phyloP scores from a whole-genome alignment of 2,329 filamentous ascomycete genomes.

The Cadophora gregata region DNA sequence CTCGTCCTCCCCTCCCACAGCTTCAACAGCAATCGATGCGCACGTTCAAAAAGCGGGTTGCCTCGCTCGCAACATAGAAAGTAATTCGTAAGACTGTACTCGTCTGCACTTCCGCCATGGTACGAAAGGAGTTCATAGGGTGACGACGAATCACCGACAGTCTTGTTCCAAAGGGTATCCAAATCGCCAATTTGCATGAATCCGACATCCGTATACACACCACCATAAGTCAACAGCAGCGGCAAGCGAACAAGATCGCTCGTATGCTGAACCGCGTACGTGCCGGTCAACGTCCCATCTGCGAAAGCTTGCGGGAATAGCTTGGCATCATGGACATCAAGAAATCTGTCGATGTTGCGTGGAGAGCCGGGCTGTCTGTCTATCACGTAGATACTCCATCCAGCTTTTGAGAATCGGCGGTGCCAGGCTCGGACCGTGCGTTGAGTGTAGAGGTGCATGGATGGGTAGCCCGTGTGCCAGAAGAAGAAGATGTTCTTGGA shows the following conservation, averaged over 20 bases:
- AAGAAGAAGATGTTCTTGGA: slow-evolving; percentile 63
- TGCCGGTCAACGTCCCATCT: slow-evolving; percentile 55
- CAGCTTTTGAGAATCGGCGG: slow-evolving; percentile 55
- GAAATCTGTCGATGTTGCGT: slow-evolving; percentile 55
- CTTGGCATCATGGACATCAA: slow-evolving; percentile 51
- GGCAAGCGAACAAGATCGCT: slow-evolving; percentile 65
- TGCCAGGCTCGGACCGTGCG: slow-evolving; percentile 61
- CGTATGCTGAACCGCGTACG: slow-evolving; percentile 58
- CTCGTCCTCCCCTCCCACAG: slow-evolving; percentile 58
- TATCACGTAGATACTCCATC: slow-evolving; percentile 60
- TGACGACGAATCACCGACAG: slow-evolving; percentile 53
- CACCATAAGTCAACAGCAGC: slow-evolving; percentile 61
- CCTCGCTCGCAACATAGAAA: slow-evolving; percentile 49
- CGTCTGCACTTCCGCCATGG: slow-evolving; percentile 47
- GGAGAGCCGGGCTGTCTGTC: slow-evolving; percentile 52
- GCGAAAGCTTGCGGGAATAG: slow-evolving; percentile 57
- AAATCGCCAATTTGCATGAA: slow-evolving; percentile 63
- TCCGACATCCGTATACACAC: slow-evolving; percentile 63
- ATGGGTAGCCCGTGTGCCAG: slow-evolving; percentile 57
- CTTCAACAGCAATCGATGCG: slow-evolving; percentile 56
- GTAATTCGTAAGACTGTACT: slow-evolving; percentile 54
- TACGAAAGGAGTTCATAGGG: slow-evolving; percentile 56
- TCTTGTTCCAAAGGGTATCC: slow-evolving; percentile 57
- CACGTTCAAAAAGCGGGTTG: slow-evolving; percentile 56
- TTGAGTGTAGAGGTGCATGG: slow-evolving; percentile 57